Conservation (phyloP, 2,329 filamentous ascomycete species). For the Fusarium continuum region DNA sequence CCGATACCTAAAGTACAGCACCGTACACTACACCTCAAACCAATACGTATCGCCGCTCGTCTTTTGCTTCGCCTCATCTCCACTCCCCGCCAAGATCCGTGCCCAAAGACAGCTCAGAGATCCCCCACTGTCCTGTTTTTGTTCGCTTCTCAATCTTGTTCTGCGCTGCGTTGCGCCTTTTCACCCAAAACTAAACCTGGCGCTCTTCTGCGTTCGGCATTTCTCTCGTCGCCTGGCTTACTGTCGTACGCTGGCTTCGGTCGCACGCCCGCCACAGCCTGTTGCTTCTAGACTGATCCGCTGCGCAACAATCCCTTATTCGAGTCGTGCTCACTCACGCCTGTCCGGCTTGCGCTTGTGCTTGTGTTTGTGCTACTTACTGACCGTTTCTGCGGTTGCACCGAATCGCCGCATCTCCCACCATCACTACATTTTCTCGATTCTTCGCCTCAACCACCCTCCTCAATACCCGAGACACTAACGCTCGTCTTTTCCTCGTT, state of each 20-base stretch:
- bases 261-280: constrained; percentile 26
- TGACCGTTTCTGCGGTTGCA: constrained; percentile 24
- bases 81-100: constrained; percentile 32
- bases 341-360: constrained; percentile 24
- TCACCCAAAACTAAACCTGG: constrained; percentile 4
- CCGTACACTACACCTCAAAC: neutral
- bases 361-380: constrained; percentile 15
- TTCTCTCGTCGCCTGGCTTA: constrained; percentile 27
- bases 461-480: constrained; percentile 23
- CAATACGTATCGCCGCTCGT: constrained; percentile 7
- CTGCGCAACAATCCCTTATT: constrained; percentile 35
- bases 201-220: constrained; percentile 20
- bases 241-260: constrained; percentile 31
- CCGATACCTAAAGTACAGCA: neutral
- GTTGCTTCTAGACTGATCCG: constrained; percentile 31
- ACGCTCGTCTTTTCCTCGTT: neutral
- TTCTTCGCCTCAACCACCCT: neutral
- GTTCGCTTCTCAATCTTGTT: constrained; percentile 19
- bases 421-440: constrained; percentile 13
- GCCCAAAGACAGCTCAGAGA: constrained; percentile 29
- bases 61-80: constrained; percentile 34
- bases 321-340: constrained; percentile 32
- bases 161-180: constrained; percentile 19
- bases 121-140: constrained; percentile 32
- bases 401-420: constrained; percentile 21